These are phyloP conservation scores for Lolium multiflorum DNA, from an alignment of 176 grass and related monocot genomes.

Conservation along the genomic window DNA sequence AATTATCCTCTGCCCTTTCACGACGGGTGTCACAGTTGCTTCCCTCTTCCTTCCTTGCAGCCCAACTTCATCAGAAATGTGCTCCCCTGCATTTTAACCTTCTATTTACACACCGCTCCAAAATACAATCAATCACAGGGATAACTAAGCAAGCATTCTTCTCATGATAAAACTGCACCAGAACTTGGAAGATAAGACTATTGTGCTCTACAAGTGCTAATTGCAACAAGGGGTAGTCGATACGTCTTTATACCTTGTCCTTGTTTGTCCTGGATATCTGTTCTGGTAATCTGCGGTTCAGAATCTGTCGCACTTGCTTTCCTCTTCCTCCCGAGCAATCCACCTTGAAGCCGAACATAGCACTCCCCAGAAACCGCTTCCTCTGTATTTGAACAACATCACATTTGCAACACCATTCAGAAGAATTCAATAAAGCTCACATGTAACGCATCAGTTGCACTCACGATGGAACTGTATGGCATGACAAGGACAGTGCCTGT, in stretches of 20 bases:
- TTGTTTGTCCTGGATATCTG: background rate
- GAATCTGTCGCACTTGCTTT: background rate
- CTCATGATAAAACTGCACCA: background rate
- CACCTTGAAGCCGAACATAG: background rate
- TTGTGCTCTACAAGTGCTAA: background rate
- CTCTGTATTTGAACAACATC: background rate
- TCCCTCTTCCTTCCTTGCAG: constrained; percentile 14
- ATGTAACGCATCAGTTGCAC: background rate
- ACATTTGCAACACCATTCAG: background rate
- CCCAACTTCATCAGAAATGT: background rate
- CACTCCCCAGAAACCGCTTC: background rate
- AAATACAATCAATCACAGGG: background rate
- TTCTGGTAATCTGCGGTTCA: background rate
- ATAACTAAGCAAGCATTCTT: background rate
- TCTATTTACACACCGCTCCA: background rate
- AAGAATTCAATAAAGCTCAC: background rate
- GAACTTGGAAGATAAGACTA: background rate
- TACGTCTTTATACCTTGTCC: background rate
- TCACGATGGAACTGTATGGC: background rate
- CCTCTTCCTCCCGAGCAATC: background rate
- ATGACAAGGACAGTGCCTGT: too few species aligned
- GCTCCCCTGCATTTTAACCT: background rate
- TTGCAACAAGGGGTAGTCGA: background rate
- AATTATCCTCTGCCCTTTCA: background rate
- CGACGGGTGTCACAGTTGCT: background rate